phyloP scores from a whole-genome alignment of 1,284 basidiomycete species.

The Sanghuangporus baumii region DNA sequence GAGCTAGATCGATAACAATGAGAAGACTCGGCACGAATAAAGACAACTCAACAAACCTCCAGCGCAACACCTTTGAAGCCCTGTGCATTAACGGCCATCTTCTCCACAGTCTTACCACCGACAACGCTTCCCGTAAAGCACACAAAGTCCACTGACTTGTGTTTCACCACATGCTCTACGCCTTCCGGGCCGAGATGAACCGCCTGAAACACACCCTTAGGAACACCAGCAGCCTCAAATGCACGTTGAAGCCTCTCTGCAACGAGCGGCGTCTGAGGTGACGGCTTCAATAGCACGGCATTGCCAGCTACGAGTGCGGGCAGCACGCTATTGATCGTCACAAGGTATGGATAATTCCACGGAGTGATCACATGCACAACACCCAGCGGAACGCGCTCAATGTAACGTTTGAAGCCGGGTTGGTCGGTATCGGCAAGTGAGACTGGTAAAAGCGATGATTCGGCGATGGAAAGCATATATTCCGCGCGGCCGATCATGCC shows the following conservation, averaged over 20 bases:
- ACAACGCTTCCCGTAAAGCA: constrained; percentile 86
- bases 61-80: constrained; percentile 80
- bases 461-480: constrained; percentile 84
- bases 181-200: constrained; percentile 71
- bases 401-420: constrained; percentile 77
- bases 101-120: constrained; percentile 60
- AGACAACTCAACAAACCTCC: constrained; percentile 42
- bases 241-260: constrained; percentile 78
- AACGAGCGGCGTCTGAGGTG: constrained; percentile 87
- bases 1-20: constrained; percentile 46
- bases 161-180: constrained; percentile 59
- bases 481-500: constrained; percentile 79
- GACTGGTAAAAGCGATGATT: constrained; percentile 71
- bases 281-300: constrained; percentile 87
- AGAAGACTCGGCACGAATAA: neutral
- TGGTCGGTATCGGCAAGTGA: constrained; percentile 71
- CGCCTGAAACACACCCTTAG: constrained; percentile 71
- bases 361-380: constrained; percentile 85
- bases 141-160: constrained; percentile 73
- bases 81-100: constrained; percentile 49
- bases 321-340: constrained; percentile 84
- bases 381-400: constrained; percentile 79
- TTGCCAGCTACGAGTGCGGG: constrained; percentile 89
- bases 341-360: constrained; percentile 92
- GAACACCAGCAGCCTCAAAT: constrained; percentile 71